These are phyloP conservation scores for Scenedesmus sp. DNA, from an alignment of 163 green algal genomes.

Conservation along the genomic window DNA sequence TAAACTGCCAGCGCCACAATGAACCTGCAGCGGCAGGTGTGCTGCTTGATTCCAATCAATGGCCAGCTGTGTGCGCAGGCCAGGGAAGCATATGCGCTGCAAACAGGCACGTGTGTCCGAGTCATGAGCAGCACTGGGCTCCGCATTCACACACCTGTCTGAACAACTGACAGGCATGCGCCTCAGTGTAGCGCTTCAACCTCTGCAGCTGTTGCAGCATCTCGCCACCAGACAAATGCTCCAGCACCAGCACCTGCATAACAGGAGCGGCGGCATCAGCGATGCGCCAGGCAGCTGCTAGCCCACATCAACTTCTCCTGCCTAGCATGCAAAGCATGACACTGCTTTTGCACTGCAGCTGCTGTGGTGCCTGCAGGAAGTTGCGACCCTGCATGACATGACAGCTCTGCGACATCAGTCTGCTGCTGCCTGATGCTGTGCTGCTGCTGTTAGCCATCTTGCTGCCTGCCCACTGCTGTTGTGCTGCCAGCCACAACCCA, in stretches of 20 bases:
- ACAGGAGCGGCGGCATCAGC: neutral
- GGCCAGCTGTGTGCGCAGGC: neutral
- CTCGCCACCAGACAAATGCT: conserved; percentile 79
- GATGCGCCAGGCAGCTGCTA: neutral
- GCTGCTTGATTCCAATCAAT: too few relatives aligned
- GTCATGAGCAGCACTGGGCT: neutral
- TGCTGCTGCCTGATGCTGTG: conserved; percentile 16
- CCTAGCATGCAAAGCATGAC: neutral
- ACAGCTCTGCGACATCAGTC: neutral
- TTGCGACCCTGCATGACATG: neutral
- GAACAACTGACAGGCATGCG: conserved; percentile 59
- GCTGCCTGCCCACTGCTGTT: neutral
- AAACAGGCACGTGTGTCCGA: neutral
- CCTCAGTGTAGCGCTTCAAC: conserved; percentile 67
- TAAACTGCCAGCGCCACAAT: neutral
- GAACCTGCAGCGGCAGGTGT: neutral
- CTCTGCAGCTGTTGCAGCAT: conserved; percentile 77
- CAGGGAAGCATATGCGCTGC: neutral
- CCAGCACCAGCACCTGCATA: conserved; percentile 73
- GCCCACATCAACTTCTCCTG: neutral
- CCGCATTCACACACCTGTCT: conserved; percentile 50
- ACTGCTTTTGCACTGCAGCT: neutral
- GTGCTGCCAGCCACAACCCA: conserved; percentile 36
- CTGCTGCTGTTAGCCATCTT: neutral
- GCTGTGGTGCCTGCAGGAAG: neutral